Evolutionary conservation across 2,329 filamentous ascomycete species (phyloP).

Genomic region (Trichoderma sp.): DNA sequence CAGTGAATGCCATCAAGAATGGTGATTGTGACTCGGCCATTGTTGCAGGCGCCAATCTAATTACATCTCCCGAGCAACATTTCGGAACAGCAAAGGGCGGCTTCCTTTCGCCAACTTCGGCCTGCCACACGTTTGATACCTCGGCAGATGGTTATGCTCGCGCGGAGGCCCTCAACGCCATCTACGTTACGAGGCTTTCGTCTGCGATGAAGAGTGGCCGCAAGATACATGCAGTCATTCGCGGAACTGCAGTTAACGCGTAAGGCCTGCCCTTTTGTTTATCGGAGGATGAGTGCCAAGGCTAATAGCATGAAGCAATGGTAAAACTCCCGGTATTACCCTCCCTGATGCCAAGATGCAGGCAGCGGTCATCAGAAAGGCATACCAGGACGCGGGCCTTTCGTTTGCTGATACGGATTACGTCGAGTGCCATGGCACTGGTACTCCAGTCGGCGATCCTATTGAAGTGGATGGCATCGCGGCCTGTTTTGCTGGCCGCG

Average conservation of each 20-base stretch:
- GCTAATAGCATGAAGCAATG: constrained; percentile 19
- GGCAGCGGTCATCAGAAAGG: constrained; percentile 37
- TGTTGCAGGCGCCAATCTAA: constrained; percentile 35
- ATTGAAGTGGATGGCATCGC: constrained; percentile 48
- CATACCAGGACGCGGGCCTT: constrained; percentile 6
- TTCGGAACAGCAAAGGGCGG: constrained; percentile 22
- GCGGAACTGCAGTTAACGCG: constrained; percentile 21
- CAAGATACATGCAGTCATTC: constrained; percentile 22
- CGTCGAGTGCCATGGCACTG: constrained; percentile 51
- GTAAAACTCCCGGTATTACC: constrained; percentile 26
- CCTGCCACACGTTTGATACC: constrained; percentile 33
- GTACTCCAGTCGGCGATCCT: constrained; percentile 51
- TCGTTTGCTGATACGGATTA: constrained; percentile 21
- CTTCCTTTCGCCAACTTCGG: constrained; percentile 21
- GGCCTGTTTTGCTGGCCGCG: constrained; percentile 18
- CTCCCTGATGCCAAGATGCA: constrained; percentile 25
- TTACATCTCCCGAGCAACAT: constrained; percentile 27
- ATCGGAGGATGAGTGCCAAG: too few relatives aligned
- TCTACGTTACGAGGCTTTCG: constrained; percentile 31
- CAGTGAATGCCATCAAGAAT: constrained; percentile 30
- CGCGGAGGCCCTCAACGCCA: constrained; percentile 30
- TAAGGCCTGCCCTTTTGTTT: neutral
- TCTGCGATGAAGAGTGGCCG: constrained; percentile 28
- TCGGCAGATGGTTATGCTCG: constrained; percentile 34
- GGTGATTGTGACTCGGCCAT: constrained; percentile 34